phyloP scores from a whole-genome alignment of 73 alveolate genomes.

The Paramecium biaurelia region DNA sequence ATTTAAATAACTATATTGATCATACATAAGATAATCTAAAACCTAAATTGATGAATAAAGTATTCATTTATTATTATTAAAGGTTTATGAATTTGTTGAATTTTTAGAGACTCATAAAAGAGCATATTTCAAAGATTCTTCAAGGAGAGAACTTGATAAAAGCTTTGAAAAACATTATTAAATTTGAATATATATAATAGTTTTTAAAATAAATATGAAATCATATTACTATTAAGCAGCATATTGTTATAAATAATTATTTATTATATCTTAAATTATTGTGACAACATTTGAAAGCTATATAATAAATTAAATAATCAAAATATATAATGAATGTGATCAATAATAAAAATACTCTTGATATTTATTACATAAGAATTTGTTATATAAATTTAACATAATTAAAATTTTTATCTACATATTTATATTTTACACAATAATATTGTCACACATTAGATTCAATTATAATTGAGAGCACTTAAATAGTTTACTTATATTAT shows the following conservation, averaged over 20 bases:
- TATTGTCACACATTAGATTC: too few species aligned
- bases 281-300: too few species aligned
- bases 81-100: background rate
- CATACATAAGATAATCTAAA: background rate
- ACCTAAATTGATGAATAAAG: background rate
- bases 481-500: background rate
- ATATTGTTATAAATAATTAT: background rate
- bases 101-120: background rate
- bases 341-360: too few species aligned
- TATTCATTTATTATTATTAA: background rate
- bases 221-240: background rate
- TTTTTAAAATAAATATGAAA: background rate
- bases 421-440: too few species aligned
- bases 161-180: background rate
- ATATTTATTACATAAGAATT: too few species aligned
- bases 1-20: background rate
- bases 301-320: too few species aligned
- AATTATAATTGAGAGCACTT: background rate
- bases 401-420: too few species aligned
- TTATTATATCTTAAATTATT: background rate
- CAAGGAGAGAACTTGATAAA: background rate
- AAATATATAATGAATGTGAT: too few species aligned
- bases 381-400: too few species aligned
- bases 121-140: background rate
- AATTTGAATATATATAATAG: background rate